Percentiles rank a stretch among this genome's conserved stretches.
Conservation (phyloP, 139 green algal genomes). For the Closterium sp. region DNA sequence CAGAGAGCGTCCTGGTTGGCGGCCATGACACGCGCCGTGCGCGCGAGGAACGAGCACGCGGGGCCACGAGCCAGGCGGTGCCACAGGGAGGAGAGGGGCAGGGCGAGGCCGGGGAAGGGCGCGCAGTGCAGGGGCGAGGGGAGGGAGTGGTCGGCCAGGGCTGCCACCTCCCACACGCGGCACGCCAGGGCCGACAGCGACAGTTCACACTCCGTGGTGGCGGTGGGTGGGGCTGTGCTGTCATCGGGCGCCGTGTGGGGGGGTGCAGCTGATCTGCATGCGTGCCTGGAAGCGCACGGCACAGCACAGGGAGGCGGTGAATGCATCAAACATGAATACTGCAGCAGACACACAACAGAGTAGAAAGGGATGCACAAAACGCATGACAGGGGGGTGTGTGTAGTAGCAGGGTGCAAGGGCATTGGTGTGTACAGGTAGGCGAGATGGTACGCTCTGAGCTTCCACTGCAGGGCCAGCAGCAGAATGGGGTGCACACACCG, state of each 20-base stretch:
- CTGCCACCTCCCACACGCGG: not conserved
- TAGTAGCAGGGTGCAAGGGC: no score
- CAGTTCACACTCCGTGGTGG: not conserved
- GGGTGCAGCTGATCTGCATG: not conserved
- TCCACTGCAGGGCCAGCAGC: conserved; percentile 14
- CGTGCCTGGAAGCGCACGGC: no score
- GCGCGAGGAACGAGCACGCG: not conserved
- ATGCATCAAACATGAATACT: no score
- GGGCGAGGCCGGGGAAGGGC: not conserved
- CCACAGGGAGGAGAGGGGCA: not conserved
- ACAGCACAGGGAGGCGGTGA: no score
- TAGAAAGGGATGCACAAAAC: no score
- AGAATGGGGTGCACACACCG: conserved; percentile 2
- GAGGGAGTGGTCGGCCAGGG: not conserved
- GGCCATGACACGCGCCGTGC: not conserved
- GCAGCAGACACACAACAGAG: no score
- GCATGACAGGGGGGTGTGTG: no score
- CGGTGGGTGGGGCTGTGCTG: not conserved
- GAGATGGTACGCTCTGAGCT: not conserved
- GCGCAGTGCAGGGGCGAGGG: not conserved
- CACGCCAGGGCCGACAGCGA: not conserved
- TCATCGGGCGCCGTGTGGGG: not conserved
- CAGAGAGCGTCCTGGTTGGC: not conserved
- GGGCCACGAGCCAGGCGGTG: not conserved
- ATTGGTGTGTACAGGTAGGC: not conserved